Conservation (phyloP, 192 early-diverging fungal genomes). For the Backusella sp. region DNA sequence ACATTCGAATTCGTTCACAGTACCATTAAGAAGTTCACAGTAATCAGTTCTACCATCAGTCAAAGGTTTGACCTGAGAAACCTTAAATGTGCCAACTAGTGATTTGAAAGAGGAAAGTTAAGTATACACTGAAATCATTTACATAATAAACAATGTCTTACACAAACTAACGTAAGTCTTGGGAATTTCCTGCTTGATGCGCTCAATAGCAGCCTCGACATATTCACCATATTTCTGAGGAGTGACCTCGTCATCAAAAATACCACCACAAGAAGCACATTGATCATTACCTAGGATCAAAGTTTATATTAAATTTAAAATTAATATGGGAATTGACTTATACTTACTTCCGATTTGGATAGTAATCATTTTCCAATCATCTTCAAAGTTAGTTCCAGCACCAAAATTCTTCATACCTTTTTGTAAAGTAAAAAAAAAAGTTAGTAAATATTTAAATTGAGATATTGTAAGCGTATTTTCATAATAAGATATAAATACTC, state of each 20-base stretch:
- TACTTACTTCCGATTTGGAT: slow-evolving; percentile 27
- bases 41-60: slow-evolving; percentile 18
- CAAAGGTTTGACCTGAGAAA: slow-evolving; percentile 22
- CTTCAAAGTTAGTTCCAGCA: neutral
- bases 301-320: neutral
- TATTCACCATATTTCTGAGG: slow-evolving; percentile 13
- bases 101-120: neutral
- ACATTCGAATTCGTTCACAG: slow-evolving; percentile 18
- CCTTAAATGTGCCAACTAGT: slow-evolving; percentile 23
- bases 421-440: neutral
- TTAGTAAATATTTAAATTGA: neutral
- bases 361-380: slow-evolving; percentile 19
- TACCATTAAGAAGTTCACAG: slow-evolving; percentile 8
- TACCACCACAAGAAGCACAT: slow-evolving; percentile 15
- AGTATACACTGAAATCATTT: neutral
- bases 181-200: slow-evolving; percentile 17
- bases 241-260: neutral
- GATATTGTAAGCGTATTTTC: neutral
- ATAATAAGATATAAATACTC: neutral
- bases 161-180: slow-evolving; percentile 13
- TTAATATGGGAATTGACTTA: neutral
- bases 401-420: slow-evolving; percentile 2
- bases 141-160: neutral
- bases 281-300: slow-evolving; percentile 22
- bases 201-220: slow-evolving; percentile 14